Base-by-base conservation (phyloP, 352 stramenopile genomes). In the Lagenidium giganteum region DNA sequence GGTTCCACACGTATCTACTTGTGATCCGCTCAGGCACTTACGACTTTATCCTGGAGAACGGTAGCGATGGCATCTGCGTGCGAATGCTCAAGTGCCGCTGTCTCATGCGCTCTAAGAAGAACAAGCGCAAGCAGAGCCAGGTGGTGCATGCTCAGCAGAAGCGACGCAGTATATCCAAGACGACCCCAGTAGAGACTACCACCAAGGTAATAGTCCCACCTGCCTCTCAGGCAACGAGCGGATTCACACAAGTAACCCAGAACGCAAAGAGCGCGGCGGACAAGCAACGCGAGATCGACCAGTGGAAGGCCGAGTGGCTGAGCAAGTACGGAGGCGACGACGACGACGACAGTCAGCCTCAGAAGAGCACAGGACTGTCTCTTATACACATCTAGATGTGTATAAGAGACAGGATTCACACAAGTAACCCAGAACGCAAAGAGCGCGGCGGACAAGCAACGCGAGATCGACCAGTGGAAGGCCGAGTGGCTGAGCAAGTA, bases 31-130 rank as follows among this genome's bases (percentile, higher is more conserved):
- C 77, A 37, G 78, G 78, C 3, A 93, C 81, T 3, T 93, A 91
- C 61, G 81, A 93, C 42, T 93, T 89, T 48, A 88, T 93, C 35
- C 56, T 91, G 16, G 69, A 72, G 30, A 87, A 87, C 35, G 81
- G 81, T 25, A 81, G 57, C 31, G 72, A 91, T 14, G 80, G 78
- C 1, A 49, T 88, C 31, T 93, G 76, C 38, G 70, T 67, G 8
- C 64, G 79, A 0, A 70, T 93, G 67, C 72, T 93, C 23, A 87
- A 85, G 53, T 90, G 77, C 51, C 64, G 70, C 20, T 87, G 69
- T 44, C 57, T 85, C 5, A 57, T 53, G 5, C 59, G 71, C 17
- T 47, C 43, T 9, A 76, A 70, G 43, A 28, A 34, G 17, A 64
- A 54, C 6, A 81, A 73, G 50, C 30, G 37, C n/a, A 68, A 61